A percentile compares a stretch with the other conserved stretches of the same genome.
Evolutionary conservation across 1,284 basidiomycete genomes (phyloP).

Genomic region (Vanrija sp.): DNA sequence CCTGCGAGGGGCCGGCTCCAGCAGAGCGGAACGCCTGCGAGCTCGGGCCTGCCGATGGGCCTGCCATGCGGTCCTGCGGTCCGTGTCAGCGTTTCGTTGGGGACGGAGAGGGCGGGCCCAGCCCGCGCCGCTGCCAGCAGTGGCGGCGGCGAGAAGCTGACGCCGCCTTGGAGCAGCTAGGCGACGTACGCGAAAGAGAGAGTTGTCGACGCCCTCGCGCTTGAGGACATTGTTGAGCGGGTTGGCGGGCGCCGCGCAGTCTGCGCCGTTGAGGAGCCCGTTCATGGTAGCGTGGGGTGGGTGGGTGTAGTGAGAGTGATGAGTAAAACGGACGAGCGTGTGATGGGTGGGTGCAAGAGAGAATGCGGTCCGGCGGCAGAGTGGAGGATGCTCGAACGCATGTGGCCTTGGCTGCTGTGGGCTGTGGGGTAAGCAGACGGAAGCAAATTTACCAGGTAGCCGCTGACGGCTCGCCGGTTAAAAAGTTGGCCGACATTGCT

Average conservation of each 20-base stretch:
- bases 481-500: no score
- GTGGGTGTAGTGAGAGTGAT: not conserved
- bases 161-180: not conserved
- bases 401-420: no score
- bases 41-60: slow-evolving; percentile 4
- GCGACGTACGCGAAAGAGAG: slow-evolving; percentile 54
- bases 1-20: slow-evolving; percentile 3
- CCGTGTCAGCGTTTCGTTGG: slow-evolving; percentile 1
- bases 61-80: slow-evolving; percentile 9
- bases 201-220: slow-evolving; percentile 84
- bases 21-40: slow-evolving; percentile 18
- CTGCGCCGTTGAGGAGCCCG: slow-evolving; percentile 78
- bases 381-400: no score
- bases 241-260: slow-evolving; percentile 80
- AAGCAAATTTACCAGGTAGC: no score
- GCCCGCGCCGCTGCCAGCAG: not conserved
- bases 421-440: no score
- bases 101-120: not conserved
- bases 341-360: not conserved
- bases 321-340: not conserved
- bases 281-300: slow-evolving; percentile 30
- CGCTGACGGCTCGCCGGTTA: no score
- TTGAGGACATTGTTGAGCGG: slow-evolving; percentile 87
- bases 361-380: no score
- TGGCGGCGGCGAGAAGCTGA: not conserved